These are phyloP conservation scores for Eucalyptus decipiens DNA, from an alignment of 345 rosid genomes.

Conservation along the genomic window DNA sequence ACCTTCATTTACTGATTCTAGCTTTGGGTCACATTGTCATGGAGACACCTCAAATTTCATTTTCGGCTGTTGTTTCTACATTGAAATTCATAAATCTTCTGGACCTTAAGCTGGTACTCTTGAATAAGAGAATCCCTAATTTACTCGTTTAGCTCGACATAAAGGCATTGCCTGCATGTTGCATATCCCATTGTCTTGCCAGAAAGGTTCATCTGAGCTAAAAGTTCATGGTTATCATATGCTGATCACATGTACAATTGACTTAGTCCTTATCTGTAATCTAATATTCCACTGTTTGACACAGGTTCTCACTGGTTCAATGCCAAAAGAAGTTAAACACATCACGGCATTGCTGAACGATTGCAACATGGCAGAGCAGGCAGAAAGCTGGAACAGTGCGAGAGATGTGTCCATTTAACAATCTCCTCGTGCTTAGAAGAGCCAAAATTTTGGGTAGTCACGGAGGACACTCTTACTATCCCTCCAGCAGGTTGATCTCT, in stretches of 20 bases:
- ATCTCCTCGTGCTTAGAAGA: not conserved
- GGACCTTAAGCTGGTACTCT: not conserved
- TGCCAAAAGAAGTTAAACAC: conserved; percentile 90
- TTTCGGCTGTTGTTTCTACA: not conserved
- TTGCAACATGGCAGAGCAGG: conserved; percentile 12
- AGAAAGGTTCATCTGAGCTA: not conserved
- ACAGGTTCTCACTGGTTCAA: conserved; percentile 89
- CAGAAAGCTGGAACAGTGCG: not conserved
- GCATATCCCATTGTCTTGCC: not conserved
- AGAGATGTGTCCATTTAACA: not conserved
- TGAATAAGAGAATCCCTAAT: not conserved
- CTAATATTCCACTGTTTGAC: not conserved
- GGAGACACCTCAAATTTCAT: not conserved
- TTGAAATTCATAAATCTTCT: not conserved
- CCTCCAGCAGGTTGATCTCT: not conserved
- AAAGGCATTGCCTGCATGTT: not conserved
- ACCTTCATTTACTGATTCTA: not conserved
- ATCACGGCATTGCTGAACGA: conserved; percentile 60
- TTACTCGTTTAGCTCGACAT: not conserved
- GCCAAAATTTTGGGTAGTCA: not conserved
- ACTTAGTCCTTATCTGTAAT: not conserved
- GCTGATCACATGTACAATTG: not conserved
- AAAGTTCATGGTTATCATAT: not conserved
- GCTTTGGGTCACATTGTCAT: not conserved
- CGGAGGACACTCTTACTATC: not conserved